Conservation (phyloP, 2,329 filamentous ascomycete species). For the Samsoniella hepiali region DNA sequence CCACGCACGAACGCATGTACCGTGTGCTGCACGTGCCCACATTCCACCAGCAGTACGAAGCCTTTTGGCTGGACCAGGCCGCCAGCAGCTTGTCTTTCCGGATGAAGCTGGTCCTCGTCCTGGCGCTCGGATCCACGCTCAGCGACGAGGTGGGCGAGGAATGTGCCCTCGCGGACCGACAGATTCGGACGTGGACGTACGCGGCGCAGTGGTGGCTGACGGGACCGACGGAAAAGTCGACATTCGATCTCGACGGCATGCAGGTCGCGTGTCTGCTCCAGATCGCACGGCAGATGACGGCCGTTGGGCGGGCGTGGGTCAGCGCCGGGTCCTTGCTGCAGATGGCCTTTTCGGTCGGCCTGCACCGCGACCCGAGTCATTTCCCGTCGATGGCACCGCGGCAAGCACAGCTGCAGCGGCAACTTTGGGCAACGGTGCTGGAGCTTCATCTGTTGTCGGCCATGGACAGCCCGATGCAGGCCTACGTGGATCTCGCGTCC, state of each 20-base stretch:
- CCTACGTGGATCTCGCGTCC: background rate
- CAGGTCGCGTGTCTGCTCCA: slow-evolving; percentile 13
- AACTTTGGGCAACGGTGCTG: slow-evolving; percentile 12
- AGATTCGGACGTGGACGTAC: slow-evolving; percentile 3
- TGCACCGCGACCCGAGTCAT: slow-evolving; percentile 14
- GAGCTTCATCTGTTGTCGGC: slow-evolving; percentile 1
- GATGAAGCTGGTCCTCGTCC: slow-evolving; percentile 7
- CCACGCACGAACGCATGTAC: slow-evolving; percentile 12
- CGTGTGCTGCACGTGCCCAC: slow-evolving; percentile 10
- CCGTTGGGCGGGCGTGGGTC: slow-evolving; percentile 4
- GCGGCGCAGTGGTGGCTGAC: slow-evolving; percentile 18
- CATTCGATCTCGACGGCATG: slow-evolving; percentile 8
- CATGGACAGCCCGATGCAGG: slow-evolving; percentile 8
- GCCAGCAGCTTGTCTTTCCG: background rate
- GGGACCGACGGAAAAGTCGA: background rate
- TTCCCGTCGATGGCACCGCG: background rate
- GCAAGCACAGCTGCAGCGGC: slow-evolving; percentile 8
- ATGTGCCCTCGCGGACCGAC: background rate
- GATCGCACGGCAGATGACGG: slow-evolving; percentile 14
- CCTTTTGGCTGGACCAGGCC: slow-evolving; percentile 4
- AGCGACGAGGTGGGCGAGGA: background rate
- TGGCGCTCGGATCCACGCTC: slow-evolving; percentile 4
- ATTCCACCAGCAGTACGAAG: slow-evolving; percentile 8
- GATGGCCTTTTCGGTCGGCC: slow-evolving; percentile 9
- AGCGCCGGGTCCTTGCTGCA: slow-evolving; percentile 8